Evolutionary conservation across 148 eudicot genomes (phyloP).

Genomic region (Heliosperma pusillum): DNA sequence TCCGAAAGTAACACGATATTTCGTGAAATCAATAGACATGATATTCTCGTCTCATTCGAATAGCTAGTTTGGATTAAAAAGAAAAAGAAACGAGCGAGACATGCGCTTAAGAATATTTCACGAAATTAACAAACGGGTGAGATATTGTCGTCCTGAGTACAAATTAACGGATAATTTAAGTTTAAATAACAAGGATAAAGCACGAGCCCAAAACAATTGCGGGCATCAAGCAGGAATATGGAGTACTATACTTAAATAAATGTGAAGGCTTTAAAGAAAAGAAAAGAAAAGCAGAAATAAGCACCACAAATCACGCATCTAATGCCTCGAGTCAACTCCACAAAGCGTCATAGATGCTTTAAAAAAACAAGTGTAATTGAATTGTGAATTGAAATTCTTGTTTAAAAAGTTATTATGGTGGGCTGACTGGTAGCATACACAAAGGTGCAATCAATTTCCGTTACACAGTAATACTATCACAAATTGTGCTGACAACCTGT

Average conservation of each 20-base stretch:
- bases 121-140: too few relatives aligned
- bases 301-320: constrained; percentile 10
- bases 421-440: neutral
- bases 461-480: neutral
- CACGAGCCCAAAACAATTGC: neutral
- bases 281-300: neutral
- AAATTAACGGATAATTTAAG: too few relatives aligned
- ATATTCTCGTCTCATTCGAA: too few relatives aligned
- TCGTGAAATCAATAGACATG: too few relatives aligned
- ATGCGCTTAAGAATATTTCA: too few relatives aligned
- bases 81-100: too few relatives aligned
- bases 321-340: neutral
- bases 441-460: neutral
- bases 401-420: neutral
- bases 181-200: neutral
- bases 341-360: neutral
- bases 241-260: neutral
- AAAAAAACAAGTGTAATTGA: neutral
- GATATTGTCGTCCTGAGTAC: too few relatives aligned
- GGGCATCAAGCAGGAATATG: neutral
- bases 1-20: too few relatives aligned
- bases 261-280: constrained; percentile 14
- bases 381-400: neutral
- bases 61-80: too few relatives aligned
- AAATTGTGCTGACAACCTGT: neutral